Conservation (phyloP, 202 grass and related monocot species). For the Carex sylvatica region DNA sequence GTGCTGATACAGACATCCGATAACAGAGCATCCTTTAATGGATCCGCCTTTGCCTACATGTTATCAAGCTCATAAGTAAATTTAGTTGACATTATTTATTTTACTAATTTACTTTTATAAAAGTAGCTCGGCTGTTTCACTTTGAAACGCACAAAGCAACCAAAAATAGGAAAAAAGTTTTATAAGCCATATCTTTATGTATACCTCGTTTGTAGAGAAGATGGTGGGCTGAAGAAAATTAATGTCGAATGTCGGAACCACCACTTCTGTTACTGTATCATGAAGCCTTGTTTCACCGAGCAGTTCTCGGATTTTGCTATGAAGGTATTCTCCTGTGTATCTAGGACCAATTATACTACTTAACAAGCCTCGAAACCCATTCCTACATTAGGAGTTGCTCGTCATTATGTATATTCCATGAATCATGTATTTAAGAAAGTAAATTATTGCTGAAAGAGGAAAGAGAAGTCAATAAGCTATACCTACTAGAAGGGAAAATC, state of each 20-base stretch:
- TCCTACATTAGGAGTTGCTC: neutral
- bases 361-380: neutral
- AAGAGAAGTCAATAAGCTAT: neutral
- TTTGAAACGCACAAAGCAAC: neutral
- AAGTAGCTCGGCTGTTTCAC: neutral
- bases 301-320: constrained; percentile 1
- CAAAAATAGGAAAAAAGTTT: neutral
- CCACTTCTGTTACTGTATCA: constrained; percentile 37
- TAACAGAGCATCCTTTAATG: constrained; percentile 45
- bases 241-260: constrained; percentile 64
- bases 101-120: neutral
- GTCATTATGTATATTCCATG: neutral
- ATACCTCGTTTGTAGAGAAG: constrained; percentile 53
- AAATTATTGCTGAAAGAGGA: neutral
- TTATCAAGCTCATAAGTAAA: neutral
- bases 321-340: constrained; percentile 49
- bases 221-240: constrained; percentile 48
- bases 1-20: constrained; percentile 68
- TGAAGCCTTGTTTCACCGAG: constrained; percentile 35
- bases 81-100: neutral
- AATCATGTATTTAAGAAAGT: neutral
- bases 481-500: constrained; percentile 46
- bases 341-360: constrained; percentile 28
- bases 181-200: neutral
- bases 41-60: constrained; percentile 3